Percentiles rank a stretch among this genome's conserved stretches.
phyloP scores from a whole-genome alignment of 495 filamentous ascomycete species.

The Penicillium herquei region DNA sequence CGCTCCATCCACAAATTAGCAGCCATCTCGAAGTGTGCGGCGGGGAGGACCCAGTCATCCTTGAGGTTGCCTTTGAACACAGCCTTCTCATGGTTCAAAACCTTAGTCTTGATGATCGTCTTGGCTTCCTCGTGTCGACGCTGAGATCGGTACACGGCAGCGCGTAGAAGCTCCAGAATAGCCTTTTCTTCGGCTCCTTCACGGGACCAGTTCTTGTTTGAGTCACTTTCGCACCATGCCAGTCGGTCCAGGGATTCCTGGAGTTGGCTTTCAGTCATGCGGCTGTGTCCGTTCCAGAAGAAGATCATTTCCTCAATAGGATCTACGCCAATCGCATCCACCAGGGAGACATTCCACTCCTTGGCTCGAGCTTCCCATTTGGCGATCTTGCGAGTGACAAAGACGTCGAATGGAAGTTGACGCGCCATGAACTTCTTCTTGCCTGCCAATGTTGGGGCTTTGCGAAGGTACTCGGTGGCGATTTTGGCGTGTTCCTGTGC shows the following conservation, averaged over 20 bases:
- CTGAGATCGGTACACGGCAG: conserved; percentile 63
- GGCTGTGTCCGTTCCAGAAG: conserved; percentile 82
- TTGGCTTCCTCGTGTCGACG: conserved; percentile 62
- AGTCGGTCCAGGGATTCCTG: conserved; percentile 61
- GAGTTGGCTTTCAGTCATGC: conserved; percentile 67
- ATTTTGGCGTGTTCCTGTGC: conserved; percentile 56
- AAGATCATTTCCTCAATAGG: conserved; percentile 95
- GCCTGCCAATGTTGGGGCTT: conserved; percentile 72
- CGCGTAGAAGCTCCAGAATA: conserved; percentile 62
- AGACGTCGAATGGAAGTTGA: conserved; percentile 87
- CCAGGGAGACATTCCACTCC: conserved; percentile 62
- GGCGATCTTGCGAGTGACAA: conserved; percentile 76
- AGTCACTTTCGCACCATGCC: conserved; percentile 62
- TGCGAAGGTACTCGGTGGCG: conserved; percentile 67
- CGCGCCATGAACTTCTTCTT: conserved; percentile 88
- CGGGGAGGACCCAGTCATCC: conserved; percentile 80
- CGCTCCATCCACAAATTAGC: conserved; percentile 74
- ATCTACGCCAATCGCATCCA: conserved; percentile 80
- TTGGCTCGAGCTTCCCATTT: conserved; percentile 87
- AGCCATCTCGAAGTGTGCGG: conserved; percentile 87
- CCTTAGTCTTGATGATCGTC: conserved; percentile 54
- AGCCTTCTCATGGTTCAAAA: conserved; percentile 62
- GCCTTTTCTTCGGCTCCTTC: conserved; percentile 75
- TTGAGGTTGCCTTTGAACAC: conserved; percentile 70
- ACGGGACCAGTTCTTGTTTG: conserved; percentile 50